Evolutionary conservation across 441 rosid species (phyloP), one percentile per base, ranked within the genome.

Genomic region (Rhodomyrtus psidioides): DNA sequence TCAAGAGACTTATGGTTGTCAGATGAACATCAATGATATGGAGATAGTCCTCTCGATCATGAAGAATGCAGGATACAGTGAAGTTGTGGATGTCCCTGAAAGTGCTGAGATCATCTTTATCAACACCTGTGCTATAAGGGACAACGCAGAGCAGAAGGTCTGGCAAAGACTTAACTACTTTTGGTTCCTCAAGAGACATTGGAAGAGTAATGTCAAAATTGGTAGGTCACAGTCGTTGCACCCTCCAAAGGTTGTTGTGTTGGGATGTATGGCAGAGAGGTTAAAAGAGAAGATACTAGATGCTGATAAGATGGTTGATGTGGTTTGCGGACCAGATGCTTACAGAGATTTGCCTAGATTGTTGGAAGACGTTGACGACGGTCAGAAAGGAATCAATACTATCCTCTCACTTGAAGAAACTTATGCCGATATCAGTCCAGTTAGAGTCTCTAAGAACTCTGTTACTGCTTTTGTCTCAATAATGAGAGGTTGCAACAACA

Each of bases 261-360:
- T 97, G 89, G 99, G 99, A 83, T 97, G 99, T 89, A 96, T 97
- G 98, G 98, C 98, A 70, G 99, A 96, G 88, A 93, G 99, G 89
- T 87, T 95, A 60, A 97, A 97, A 89, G 98, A 96, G 12, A 96
- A 94, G 92, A 97, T 97, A 84, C 91, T 97, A 24, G 98, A 95
- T 91, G 89, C 99, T 3, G 98, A 97, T 90, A 97, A 96, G 92
- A 97, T 97, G 98, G 99, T 97, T 60, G 98, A 96, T 89, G 99
- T 97, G 85, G 99, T 97, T 7, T 96, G 99, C 4, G 98, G 98
- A 26, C 98, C 98, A 23, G 98, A 97, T 90, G 99, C 99, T 53
- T 97, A 96, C 83, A 92, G 99, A 89, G 98, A 97, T 89, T 93
- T 97, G 87, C 99, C 99, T 4, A 91, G 95, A 82, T 85, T 97